These are phyloP conservation scores for Exserohilum turcica DNA, from an alignment of 2,329 filamentous ascomycete genomes.

Conservation along the genomic window DNA sequence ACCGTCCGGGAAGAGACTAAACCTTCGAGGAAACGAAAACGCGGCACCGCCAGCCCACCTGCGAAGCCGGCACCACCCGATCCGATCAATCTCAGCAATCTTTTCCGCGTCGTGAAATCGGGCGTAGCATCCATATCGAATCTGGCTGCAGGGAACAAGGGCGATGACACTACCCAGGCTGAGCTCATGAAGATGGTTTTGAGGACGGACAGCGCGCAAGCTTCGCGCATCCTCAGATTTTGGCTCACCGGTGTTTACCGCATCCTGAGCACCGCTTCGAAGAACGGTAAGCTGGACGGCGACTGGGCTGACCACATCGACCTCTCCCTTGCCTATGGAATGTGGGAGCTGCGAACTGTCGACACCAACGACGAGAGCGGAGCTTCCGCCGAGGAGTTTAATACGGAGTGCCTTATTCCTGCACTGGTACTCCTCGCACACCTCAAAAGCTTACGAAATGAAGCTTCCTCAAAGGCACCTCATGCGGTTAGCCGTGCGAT, in stretches of 20 bases:
- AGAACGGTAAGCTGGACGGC: background rate
- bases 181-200: slow-evolving; percentile 47
- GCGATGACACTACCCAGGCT: slow-evolving; percentile 29
- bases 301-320: slow-evolving; percentile 20
- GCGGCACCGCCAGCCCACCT: slow-evolving; percentile 26
- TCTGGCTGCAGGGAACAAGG: slow-evolving; percentile 17
- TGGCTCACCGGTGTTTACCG: slow-evolving; percentile 40
- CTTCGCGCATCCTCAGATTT: slow-evolving; percentile 42
- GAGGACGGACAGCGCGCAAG: slow-evolving; percentile 42
- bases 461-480: background rate
- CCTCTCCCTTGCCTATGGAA: slow-evolving; percentile 31
- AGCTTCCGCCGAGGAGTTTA: slow-evolving; percentile 45
- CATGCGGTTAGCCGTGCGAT: slow-evolving; percentile 15
- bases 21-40: slow-evolving; percentile 46
- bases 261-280: slow-evolving; percentile 11
- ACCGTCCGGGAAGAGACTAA: slow-evolving; percentile 30
- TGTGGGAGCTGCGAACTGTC: slow-evolving; percentile 43
- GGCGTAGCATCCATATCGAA: slow-evolving; percentile 28
- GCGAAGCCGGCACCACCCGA: slow-evolving; percentile 23
- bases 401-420: slow-evolving; percentile 45
- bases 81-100: slow-evolving; percentile 15
- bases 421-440: slow-evolving; percentile 33
- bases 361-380: slow-evolving; percentile 34
- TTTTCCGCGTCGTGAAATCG: slow-evolving; percentile 32
- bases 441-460: slow-evolving; percentile 13